Conservation (phyloP, 1,139 yeast species). For the Geotrichum histeridarum region DNA sequence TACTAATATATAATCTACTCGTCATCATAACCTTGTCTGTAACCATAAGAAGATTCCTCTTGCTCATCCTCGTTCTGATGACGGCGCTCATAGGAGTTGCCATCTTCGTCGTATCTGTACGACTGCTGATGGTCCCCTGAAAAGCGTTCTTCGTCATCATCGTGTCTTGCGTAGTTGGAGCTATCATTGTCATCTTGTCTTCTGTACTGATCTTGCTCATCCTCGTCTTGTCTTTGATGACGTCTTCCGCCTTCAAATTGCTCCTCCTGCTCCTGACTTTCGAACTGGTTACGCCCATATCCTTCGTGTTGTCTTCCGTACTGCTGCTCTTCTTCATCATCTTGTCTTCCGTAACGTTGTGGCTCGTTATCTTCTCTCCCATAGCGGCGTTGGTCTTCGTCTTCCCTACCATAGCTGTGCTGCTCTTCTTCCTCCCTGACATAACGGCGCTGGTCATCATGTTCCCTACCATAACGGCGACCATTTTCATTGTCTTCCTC, state of each 20-base stretch:
- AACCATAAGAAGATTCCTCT: background rate
- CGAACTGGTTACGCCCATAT: background rate
- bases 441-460: background rate
- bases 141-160: background rate
- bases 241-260: too few relatives aligned
- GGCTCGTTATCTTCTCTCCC: slow-evolving; percentile 1
- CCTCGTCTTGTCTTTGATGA: background rate
- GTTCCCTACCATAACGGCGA: background rate
- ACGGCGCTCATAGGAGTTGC: background rate
- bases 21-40: background rate
- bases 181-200: background rate
- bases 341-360: background rate
- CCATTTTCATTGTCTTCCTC: background rate
- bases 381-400: background rate
- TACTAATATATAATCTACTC: background rate
- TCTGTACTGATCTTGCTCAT: background rate
- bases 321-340: background rate
- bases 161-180: background rate
- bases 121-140: background rate
- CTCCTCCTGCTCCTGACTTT: background rate
- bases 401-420: background rate
- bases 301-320: background rate
- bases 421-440: slow-evolving; percentile 1
- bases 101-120: background rate
- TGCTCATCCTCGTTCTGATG: background rate